Evolutionary conservation across 768 basidiomycete genomes (phyloP), one percentile per base, ranked within the genome.

Genomic region (Hypholoma fasciculare): DNA sequence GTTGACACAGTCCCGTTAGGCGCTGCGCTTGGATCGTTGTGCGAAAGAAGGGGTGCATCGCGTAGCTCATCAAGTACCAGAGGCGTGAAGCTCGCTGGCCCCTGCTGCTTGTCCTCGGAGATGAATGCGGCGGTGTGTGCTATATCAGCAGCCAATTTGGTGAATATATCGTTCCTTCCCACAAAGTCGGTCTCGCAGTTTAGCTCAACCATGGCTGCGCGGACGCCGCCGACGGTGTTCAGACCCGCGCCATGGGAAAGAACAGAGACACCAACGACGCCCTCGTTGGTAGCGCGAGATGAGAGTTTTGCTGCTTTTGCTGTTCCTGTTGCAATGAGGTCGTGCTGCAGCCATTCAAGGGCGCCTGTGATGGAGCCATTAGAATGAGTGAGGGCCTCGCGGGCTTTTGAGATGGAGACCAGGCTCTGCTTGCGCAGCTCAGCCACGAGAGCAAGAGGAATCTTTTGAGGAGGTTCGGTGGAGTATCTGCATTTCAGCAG

Each of bases 121-220:
- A 92, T 76, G 67, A 86, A 90, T 6, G 93, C 93, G 36, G 88
- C 86, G 1, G 92, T 94, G 64, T 91, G 87, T 14, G 93, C 89
- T 63, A 97, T 88, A 64, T 92, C 87, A 40, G 81, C 78, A 12
- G 90, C 89, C 39, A 96, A 82, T 54, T 80, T 79, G 14, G 84
- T 79, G 66, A 98, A 98, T 12, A 94, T 77, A 57, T 88, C 84
- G 65, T 93, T 96, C 62, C 92, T 76, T 20, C 87, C 92, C 27
- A 98, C 96, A 69, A 97, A 98, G 75, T 98, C 96, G 52, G 96
- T 97, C 76, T 98, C 96, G 76, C 96, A 98, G 64, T 92, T 93
- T 60, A 97, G 78, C 72, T 98, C 96, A 56, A 98, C 77, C 83
- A 97, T 90, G 17, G 89, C 87, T 11, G 90, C 94, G 38, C 92